phyloP scores from a whole-genome alignment of 371 early-diverging fungal species.

The Mucor racemosus region DNA sequence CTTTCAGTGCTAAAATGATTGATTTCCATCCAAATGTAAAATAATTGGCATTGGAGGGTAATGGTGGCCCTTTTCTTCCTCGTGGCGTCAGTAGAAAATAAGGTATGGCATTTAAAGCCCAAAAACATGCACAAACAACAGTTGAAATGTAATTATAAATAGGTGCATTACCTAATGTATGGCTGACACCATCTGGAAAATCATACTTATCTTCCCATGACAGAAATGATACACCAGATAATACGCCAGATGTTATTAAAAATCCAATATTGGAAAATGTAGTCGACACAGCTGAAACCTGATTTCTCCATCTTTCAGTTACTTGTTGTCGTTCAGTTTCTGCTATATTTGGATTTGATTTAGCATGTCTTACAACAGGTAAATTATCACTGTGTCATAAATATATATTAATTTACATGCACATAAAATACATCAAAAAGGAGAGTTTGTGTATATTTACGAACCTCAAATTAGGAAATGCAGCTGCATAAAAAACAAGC shows the following conservation, averaged over 20 bases:
- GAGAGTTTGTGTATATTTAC: neutral
- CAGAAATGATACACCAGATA: slow-evolving; percentile 45
- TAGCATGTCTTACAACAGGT: slow-evolving; percentile 46
- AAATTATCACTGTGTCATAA: slow-evolving; percentile 42
- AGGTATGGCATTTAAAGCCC: slow-evolving; percentile 42
- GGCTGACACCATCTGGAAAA: slow-evolving; percentile 24
- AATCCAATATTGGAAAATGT: slow-evolving; percentile 50
- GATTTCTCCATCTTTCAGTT: slow-evolving; percentile 49
- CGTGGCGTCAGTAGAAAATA: slow-evolving; percentile 42
- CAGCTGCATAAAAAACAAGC: slow-evolving; percentile 57
- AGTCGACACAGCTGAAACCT: slow-evolving; percentile 49
- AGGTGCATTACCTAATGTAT: slow-evolving; percentile 46
- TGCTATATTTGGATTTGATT: slow-evolving; percentile 27
- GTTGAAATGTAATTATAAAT: slow-evolving; percentile 49
- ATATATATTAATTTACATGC: neutral
- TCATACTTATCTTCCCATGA: slow-evolving; percentile 36
- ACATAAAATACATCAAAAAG: neutral
- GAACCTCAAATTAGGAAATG: slow-evolving; percentile 52
- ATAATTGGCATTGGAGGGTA: slow-evolving; percentile 35
- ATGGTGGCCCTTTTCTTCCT: slow-evolving; percentile 35
- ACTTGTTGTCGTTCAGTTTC: slow-evolving; percentile 27
- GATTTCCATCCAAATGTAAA: slow-evolving; percentile 46
- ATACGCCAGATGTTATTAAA: slow-evolving; percentile 33
- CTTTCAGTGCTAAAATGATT: slow-evolving; percentile 22
- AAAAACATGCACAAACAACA: slow-evolving; percentile 43